Percentiles rank a stretch among this genome's conserved stretches.
These are phyloP conservation scores for Pyrus hybrid DNA, from an alignment of 331 rosid species.

Conservation along the genomic window DNA sequence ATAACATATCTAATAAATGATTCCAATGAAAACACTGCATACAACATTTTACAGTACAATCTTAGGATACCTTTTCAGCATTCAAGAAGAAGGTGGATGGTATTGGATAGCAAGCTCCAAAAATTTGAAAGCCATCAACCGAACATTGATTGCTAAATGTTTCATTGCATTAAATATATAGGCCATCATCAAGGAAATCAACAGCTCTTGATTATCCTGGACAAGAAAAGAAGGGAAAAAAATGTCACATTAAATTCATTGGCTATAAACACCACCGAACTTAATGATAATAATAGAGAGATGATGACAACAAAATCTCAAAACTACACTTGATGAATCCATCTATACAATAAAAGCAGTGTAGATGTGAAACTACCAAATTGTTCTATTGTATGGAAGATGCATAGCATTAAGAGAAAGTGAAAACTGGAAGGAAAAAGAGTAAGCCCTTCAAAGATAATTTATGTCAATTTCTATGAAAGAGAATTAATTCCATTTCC, in stretches of 20 bases:
- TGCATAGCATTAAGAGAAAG: background rate
- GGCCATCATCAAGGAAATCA: slow-evolving; percentile 59
- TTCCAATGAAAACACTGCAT: background rate
- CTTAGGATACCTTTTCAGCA: slow-evolving; percentile 66
- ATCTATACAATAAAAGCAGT: background rate
- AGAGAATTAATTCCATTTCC: background rate
- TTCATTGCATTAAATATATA: slow-evolving; percentile 88
- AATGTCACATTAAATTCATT: slow-evolving; percentile 11
- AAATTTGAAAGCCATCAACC: slow-evolving; percentile 75
- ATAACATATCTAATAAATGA: background rate
- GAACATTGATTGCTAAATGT: slow-evolving; percentile 57
- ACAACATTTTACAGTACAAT: slow-evolving; percentile 9
- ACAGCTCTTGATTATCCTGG: slow-evolving; percentile 74
- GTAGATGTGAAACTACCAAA: background rate
- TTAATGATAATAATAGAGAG: background rate
- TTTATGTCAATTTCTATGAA: background rate
- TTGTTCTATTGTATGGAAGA: background rate
- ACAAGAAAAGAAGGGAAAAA: slow-evolving; percentile 10
- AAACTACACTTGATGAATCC: background rate
- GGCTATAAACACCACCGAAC: background rate
- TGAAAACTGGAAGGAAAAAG: background rate
- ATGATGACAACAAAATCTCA: background rate
- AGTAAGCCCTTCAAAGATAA: background rate
- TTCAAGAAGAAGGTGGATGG: slow-evolving; percentile 55
- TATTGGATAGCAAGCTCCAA: slow-evolving; percentile 64